A percentile compares a stretch with the other conserved stretches of the same genome.
Conservation (phyloP, 2,329 filamentous ascomycete genomes). For the Xylariaceae sp. region DNA sequence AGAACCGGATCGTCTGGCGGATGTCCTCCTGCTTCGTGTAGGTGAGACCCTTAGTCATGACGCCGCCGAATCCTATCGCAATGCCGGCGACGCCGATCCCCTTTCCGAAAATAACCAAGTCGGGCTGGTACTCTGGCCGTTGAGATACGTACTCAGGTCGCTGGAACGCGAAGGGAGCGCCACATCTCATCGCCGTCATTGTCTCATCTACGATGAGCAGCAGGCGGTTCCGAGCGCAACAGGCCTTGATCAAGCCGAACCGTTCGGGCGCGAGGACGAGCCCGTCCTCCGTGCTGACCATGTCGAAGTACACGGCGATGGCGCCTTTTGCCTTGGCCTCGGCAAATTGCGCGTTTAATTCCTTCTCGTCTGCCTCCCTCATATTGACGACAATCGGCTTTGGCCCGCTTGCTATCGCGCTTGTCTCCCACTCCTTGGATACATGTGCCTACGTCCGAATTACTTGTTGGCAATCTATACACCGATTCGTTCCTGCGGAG, state of each 20-base stretch:
- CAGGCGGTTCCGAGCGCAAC: slow-evolving; percentile 20
- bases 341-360: slow-evolving; percentile 18
- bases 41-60: slow-evolving; percentile 16
- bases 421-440: slow-evolving; percentile 19
- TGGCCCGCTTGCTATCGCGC: slow-evolving; percentile 18
- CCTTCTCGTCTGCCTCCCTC: slow-evolving; percentile 17
- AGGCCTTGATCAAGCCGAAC: slow-evolving; percentile 14
- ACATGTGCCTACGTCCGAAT: slow-evolving; percentile 9
- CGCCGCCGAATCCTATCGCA: slow-evolving; percentile 20
- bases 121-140: slow-evolving; percentile 19
- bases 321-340: slow-evolving; percentile 23
- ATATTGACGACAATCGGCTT: slow-evolving; percentile 22
- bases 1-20: slow-evolving; percentile 19
- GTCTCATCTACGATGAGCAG: slow-evolving; percentile 27
- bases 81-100: slow-evolving; percentile 22
- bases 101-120: slow-evolving; percentile 28
- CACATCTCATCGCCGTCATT: slow-evolving; percentile 26
- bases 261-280: slow-evolving; percentile 18
- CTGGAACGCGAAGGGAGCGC: slow-evolving; percentile 30
- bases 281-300: slow-evolving; percentile 26
- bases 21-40: slow-evolving; percentile 19
- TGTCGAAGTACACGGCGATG: slow-evolving; percentile 26
- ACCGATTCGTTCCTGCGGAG: not conserved
- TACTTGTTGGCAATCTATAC: not conserved
- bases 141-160: slow-evolving; percentile 21